Base-by-base conservation (phyloP, 805 yeast genomes). In the Blastobotrys americana region DNA sequence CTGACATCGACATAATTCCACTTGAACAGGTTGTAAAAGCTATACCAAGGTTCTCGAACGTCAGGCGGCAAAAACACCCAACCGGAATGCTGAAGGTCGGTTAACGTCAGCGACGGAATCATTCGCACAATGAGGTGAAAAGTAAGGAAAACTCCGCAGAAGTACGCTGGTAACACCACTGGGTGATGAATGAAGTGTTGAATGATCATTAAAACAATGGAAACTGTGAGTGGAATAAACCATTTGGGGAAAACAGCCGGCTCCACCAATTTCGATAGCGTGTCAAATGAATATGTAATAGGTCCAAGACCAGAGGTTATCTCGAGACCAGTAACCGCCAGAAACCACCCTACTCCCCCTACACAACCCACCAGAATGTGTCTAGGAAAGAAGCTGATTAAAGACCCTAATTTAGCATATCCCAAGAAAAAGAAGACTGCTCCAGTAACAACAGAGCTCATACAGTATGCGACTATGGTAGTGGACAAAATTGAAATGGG, bases 301-400 rank as follows among this genome's bases (percentile, higher is more conserved):
- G 85, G 84, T 40, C 85, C 84, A 25, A 85, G 64, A 47, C 95
- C 70, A 0, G 96, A 80, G n/a, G 86, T 75, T 1, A 93, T 96
- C 58, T 90, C 97, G 22, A 93, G 66, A 1, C 96, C 98, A 0
- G 98, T 93, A 1, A 85, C 81, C 1, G 88, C 69, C 41, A 93
- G 69, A 64, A 93, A 93, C 66, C 85, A 89, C 5, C 98, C 98
- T 40, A 93, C 98, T 57, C 98, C 98, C 34, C 98, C 98, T 55
- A 93, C 89, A 61, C 97, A 93, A 1, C 98, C 98, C 31, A 93
- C 93, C 22, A 93, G 71, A 45, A 93, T 90, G 63, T 93, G 98
- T 49, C 97, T 72, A 1, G 98, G 98, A 71, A 93, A 93, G 60
- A 88, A 93, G 0, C 95, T 96, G 17, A 90, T 96, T 18, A 93